Conservation (phyloP, 2,329 filamentous ascomycete species). For the Paracamarosporium sp. region DNA sequence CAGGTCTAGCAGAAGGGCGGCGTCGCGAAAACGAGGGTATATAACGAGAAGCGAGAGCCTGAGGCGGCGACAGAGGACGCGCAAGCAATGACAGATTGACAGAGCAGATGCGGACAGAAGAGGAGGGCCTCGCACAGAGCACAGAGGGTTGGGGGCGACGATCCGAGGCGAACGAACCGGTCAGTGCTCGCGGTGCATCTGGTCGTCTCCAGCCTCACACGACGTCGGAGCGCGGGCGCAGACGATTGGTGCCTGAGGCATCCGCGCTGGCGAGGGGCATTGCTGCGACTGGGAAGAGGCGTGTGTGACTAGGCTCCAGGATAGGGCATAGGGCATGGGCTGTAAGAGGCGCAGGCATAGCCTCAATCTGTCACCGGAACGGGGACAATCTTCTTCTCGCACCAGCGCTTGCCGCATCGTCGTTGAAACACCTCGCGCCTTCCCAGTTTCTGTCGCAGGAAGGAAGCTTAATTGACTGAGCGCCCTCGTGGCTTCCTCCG, state of each 20-base stretch:
- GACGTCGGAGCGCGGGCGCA: constrained; percentile 17
- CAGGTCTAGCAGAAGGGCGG: constrained; percentile 13
- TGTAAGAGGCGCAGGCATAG: constrained; percentile 12
- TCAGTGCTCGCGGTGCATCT: constrained; percentile 23
- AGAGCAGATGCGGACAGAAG: too few relatives aligned
- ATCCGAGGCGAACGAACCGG: constrained; percentile 21
- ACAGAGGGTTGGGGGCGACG: constrained; percentile 15
- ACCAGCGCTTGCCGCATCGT: constrained; percentile 25
- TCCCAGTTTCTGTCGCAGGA: constrained; percentile 15
- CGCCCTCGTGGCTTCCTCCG: constrained; percentile 13
- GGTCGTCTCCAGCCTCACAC: constrained; percentile 31
- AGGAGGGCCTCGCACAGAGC: constrained; percentile 11
- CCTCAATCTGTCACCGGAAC: constrained; percentile 15
- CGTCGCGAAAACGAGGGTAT: constrained; percentile 19
- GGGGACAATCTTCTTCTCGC: constrained; percentile 18
- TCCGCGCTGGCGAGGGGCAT: constrained; percentile 23
- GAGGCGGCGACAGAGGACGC: constrained; percentile 21
- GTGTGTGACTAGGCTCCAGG: constrained; percentile 10
- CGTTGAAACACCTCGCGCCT: constrained; percentile 29
- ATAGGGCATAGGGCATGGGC: constrained; percentile 3
- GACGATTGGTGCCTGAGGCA: constrained; percentile 27
- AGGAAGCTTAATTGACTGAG: constrained; percentile 24
- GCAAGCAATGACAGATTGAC: constrained; percentile 21
- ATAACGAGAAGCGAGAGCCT: constrained; percentile 21
- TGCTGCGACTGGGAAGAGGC: constrained; percentile 6